These are phyloP conservation scores for Rhododendron henanense DNA, from an alignment of 148 eudicot genomes.

Conservation along the genomic window DNA sequence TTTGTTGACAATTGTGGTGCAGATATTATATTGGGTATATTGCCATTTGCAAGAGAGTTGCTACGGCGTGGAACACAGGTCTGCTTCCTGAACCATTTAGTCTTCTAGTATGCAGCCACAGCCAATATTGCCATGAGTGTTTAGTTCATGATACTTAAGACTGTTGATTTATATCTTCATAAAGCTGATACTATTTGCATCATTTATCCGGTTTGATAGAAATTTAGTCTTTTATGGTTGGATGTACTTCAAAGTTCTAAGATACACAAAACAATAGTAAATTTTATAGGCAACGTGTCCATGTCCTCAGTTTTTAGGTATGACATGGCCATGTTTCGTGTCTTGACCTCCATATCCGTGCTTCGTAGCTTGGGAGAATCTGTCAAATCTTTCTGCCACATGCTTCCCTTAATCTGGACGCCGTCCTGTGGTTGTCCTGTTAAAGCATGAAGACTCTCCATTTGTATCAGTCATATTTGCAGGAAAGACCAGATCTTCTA, in stretches of 20 bases:
- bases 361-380: background rate
- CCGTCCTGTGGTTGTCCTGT: background rate
- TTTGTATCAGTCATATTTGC: background rate
- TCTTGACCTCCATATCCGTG: background rate
- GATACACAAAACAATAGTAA: background rate
- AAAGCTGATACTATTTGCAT: background rate
- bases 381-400: background rate
- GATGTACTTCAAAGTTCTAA: background rate
- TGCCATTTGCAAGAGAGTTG: conserved; percentile 96
- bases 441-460: background rate
- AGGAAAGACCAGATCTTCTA: background rate
- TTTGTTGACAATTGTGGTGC: conserved; percentile 99
- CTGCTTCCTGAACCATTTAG: conserved; percentile 15
- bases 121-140: background rate
- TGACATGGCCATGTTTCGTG: background rate
- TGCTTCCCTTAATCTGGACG: background rate
- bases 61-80: conserved; percentile 93
- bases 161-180: background rate
- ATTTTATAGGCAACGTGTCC: background rate
- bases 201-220: background rate
- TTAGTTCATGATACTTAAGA: background rate
- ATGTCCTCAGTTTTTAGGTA: background rate
- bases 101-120: background rate
- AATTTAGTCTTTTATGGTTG: background rate
- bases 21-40: conserved; percentile 84